Evolutionary conservation across 31 red algal genomes (phyloP).

Genomic region (Porphyra umbilicalis): DNA sequence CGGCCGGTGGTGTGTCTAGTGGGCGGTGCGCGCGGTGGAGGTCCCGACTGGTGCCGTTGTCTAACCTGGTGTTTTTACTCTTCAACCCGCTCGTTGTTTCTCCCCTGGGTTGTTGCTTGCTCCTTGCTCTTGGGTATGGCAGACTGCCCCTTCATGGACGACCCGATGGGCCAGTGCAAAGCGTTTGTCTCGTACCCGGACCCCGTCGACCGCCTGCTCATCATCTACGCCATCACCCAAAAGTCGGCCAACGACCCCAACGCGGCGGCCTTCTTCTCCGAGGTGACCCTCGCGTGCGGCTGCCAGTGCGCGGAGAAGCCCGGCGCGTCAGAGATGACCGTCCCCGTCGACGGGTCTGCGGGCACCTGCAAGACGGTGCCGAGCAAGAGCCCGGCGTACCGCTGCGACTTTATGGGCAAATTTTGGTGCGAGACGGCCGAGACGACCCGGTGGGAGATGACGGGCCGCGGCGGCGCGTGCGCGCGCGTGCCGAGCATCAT

Average conservation of each 20-base stretch:
- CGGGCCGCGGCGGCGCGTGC: neutral
- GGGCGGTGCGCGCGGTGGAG: neutral
- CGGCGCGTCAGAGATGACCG: neutral
- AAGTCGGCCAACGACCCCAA: constrained; percentile 21
- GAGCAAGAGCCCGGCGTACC: constrained; percentile 2
- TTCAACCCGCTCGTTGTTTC: neutral
- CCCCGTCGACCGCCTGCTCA: neutral
- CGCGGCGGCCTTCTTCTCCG: constrained; percentile 37
- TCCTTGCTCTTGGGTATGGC: neutral
- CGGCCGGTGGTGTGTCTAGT: neutral
- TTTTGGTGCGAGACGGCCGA: constrained; percentile 20
- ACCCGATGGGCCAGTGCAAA: neutral
- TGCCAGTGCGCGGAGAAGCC: constrained; percentile 31
- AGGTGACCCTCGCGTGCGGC: constrained; percentile 32
- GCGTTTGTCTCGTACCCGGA: neutral
- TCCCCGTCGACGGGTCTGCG: constrained; percentile 14
- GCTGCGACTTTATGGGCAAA: constrained; percentile 34
- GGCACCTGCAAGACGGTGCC: constrained; percentile 19
- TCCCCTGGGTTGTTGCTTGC: neutral
- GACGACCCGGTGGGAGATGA: constrained; percentile 10
- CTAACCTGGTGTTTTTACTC: neutral
- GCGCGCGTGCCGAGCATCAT: neutral
- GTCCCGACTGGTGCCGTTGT: neutral
- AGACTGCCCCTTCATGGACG: neutral
- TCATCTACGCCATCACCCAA: neutral